These are phyloP conservation scores for Candida ficus DNA, from an alignment of 805 yeast genomes.

Conservation along the genomic window DNA sequence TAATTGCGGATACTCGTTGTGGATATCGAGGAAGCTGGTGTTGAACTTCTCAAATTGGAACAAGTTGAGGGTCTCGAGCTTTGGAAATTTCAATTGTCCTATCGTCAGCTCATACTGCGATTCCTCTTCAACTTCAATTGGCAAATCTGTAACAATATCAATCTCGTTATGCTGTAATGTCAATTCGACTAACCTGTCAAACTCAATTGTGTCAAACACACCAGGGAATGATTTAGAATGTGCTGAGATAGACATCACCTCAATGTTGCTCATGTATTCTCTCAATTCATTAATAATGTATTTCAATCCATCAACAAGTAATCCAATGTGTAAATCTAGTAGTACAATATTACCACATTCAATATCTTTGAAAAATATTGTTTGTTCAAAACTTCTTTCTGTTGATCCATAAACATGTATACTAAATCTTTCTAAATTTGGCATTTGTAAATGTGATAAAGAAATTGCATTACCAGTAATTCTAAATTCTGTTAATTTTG, in stretches of 20 bases:
- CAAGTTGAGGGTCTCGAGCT: conserved; percentile 6
- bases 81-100: conserved; percentile 6
- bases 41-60: conserved; percentile 15
- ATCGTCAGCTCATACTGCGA: neutral
- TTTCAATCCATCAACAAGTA: conserved; percentile 4
- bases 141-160: neutral
- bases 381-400: conserved; percentile 14
- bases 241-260: conserved; percentile 1
- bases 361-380: conserved; percentile 12
- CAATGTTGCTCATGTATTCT: neutral
- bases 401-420: conserved; percentile 18
- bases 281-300: conserved; percentile 3
- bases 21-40: conserved; percentile 1
- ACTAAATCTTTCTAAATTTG: conserved; percentile 8
- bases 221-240: neutral
- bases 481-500: conserved; percentile 7
- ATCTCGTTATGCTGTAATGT: conserved; percentile 5
- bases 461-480: conserved; percentile 21
- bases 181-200: conserved; percentile 5
- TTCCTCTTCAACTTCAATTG: neutral
- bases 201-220: conserved; percentile 2
- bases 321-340: conserved; percentile 3
- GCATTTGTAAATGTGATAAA: conserved; percentile 8
- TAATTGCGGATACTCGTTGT: conserved; percentile 8
- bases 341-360: conserved; percentile 1